Evolutionary conservation across 768 basidiomycete species (phyloP).

Genomic region (Gymnopilus junonius): DNA sequence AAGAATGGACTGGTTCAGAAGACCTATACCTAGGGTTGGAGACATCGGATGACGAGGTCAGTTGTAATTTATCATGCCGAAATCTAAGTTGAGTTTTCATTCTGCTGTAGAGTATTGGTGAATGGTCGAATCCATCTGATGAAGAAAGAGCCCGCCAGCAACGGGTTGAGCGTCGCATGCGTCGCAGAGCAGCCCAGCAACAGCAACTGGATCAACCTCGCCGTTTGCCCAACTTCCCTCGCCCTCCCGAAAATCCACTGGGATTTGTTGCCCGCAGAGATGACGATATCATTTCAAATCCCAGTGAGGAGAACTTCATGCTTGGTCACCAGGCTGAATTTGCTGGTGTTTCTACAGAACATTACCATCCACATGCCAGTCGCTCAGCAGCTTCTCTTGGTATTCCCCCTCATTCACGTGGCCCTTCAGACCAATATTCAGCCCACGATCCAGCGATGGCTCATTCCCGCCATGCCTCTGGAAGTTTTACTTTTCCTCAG

Average conservation of each 20-base stretch:
- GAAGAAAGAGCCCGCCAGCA: constrained; percentile 80
- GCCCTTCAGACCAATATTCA: constrained; percentile 63
- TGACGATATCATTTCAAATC: constrained; percentile 83
- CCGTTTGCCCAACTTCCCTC: constrained; percentile 79
- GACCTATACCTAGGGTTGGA: constrained; percentile 56
- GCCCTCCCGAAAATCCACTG: constrained; percentile 62
- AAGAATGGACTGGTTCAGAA: constrained; percentile 87
- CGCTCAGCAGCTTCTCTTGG: constrained; percentile 28
- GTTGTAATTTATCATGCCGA: constrained; percentile 23
- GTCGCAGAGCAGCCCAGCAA: constrained; percentile 48
- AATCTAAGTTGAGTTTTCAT: constrained; percentile 6
- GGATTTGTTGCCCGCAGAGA: constrained; percentile 41
- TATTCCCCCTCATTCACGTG: constrained; percentile 67
- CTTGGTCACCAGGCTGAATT: constrained; percentile 42
- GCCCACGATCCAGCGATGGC: constrained; percentile 62
- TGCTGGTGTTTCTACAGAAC: constrained; percentile 44
- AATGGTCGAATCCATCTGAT: constrained; percentile 91
- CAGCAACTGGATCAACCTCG: constrained; percentile 63
- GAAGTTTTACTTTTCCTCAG: constrained; percentile 28
- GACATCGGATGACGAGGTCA: constrained; percentile 72
- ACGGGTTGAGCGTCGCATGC: constrained; percentile 65
- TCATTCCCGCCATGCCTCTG: constrained; percentile 63
- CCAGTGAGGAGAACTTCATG: constrained; percentile 65
- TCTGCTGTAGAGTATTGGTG: constrained; percentile 72
- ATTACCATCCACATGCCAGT: constrained; percentile 51